Base-by-base conservation (phyloP, 2,329 filamentous ascomycete species). In the Hypoxylon sp. region DNA sequence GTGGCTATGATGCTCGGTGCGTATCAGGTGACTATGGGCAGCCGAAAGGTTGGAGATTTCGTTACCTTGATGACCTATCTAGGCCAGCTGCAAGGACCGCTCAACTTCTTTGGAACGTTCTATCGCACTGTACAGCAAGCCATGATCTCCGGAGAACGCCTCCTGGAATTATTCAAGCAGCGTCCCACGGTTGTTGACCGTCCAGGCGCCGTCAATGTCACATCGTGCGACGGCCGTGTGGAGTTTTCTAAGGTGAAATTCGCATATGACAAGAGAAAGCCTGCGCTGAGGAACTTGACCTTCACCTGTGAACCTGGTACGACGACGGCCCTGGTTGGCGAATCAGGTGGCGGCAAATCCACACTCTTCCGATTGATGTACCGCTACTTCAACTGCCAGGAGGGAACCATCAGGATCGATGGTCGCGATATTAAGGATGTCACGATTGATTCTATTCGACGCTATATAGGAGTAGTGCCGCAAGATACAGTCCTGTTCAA, bases 401-500 rank as follows among this genome's bases (percentile, higher is more conserved):
- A 89, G 57, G 96, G 96, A 37, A 89, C 85, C 76, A 97, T 98
- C 64, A 88, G 91, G 76, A 85, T 99, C 61, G 96, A 98, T 77
- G 94, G 92, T 6, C 88, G 90, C 66, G 90, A 98, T 77, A 92
- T 98, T 54, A 90, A 92, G 79, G 90, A 94, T 72, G 83, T 97
- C 66, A 97, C 94, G 1, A 98, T 98, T 74, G 93, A 98, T 81
- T 97, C 94, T n/a, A 86, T 99, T 62, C 90, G 96, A 73, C 88
- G 89, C 66, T 92, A 95, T 78, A 98, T 99, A 76, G 96, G 96
- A 25, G 95, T 99, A 48, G 96, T 99, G 6, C 96, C 96, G 0
- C 96, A 99, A 80, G 96, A 99, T 76, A 98, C 95, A 3, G 92
- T 97, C 5, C 85, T 98, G 49, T 98, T 98, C 86, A 97, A 97